These are phyloP conservation scores for Suillus discolor DNA, from an alignment of 768 basidiomycete species.

Conservation along the genomic window DNA sequence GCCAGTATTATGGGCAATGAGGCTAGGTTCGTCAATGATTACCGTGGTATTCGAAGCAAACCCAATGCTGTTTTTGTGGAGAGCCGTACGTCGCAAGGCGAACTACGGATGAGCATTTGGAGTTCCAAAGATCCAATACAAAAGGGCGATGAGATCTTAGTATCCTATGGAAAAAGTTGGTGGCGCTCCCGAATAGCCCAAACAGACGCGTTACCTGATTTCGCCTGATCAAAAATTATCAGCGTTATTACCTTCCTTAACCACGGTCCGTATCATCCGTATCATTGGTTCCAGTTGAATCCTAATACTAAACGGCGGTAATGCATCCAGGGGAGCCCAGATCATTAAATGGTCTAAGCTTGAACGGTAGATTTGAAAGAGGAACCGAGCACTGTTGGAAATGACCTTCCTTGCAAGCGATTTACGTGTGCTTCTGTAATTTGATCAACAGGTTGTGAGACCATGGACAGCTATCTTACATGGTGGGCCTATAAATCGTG, in stretches of 20 bases:
- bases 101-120: constrained; percentile 79
- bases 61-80: constrained; percentile 78
- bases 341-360: background rate
- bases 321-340: background rate
- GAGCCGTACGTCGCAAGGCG: constrained; percentile 51
- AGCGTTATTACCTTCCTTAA: background rate
- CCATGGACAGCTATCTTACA: background rate
- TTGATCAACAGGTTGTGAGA: background rate
- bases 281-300: background rate
- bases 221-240: background rate
- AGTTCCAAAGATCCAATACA: constrained; percentile 57
- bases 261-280: background rate
- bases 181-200: constrained; percentile 51
- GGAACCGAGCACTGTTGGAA: background rate
- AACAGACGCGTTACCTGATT: background rate
- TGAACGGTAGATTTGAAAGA: constrained; percentile 1
- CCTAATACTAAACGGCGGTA: constrained; percentile 1
- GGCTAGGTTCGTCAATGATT: constrained; percentile 90
- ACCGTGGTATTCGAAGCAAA: constrained; percentile 68
- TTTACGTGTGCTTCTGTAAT: constrained; percentile 16
- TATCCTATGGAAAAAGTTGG: constrained; percentile 89
- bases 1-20: constrained; percentile 80
- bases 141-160: constrained; percentile 84
- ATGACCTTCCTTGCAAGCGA: background rate
- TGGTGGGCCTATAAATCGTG: background rate